These are phyloP conservation scores for Cymbopogon flexuosus DNA, from an alignment of 202 grass and related monocot genomes.

Conservation along the genomic window DNA sequence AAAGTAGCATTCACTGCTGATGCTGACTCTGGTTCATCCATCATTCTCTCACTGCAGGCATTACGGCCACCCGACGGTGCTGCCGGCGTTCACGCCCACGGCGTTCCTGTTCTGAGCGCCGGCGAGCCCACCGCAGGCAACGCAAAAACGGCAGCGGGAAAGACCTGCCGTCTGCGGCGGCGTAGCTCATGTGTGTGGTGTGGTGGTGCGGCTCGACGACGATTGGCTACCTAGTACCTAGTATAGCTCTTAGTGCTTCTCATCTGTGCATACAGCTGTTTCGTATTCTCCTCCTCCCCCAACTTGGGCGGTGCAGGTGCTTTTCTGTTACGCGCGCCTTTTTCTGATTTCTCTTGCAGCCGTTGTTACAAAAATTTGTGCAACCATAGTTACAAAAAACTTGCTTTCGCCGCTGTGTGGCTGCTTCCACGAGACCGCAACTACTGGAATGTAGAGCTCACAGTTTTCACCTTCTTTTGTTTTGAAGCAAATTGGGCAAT, in stretches of 20 bases:
- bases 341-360: not conserved
- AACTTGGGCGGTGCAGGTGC: not conserved
- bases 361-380: too few relatives aligned
- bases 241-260: too few relatives aligned
- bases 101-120: conserved; percentile 71
- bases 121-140: not conserved
- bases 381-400: not conserved
- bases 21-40: conserved; percentile 12
- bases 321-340: not conserved
- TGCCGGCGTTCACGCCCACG: conserved; percentile 65
- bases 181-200: not conserved
- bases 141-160: not conserved
- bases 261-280: conserved; percentile 9
- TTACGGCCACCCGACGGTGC: conserved; percentile 39
- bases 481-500: not conserved
- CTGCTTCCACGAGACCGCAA: not conserved
- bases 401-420: not conserved
- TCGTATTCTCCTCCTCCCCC: not conserved
- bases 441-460: not conserved
- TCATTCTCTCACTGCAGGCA: conserved; percentile 39
- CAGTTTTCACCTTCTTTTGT: not conserved
- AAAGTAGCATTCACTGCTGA: not conserved
- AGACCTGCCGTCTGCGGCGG: too few relatives aligned
- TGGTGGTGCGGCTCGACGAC: not conserved
- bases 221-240: too few relatives aligned